Evolutionary conservation across 768 basidiomycete species (phyloP), one percentile per base, ranked within the genome.

Genomic region (Rhodotorula taiwanensis): DNA sequence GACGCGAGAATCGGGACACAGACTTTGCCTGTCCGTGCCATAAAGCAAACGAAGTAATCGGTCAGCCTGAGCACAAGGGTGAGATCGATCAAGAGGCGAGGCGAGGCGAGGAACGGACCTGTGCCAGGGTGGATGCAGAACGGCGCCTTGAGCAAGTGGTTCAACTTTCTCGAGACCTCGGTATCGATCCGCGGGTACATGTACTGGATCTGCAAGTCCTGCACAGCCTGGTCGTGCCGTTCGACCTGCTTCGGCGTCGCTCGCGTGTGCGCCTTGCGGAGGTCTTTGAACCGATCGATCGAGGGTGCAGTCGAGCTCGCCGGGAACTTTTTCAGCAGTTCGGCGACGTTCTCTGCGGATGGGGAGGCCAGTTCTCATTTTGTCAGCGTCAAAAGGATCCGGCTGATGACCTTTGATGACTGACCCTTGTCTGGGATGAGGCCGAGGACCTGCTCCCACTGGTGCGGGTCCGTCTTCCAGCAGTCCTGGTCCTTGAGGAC

Each of bases 111-210:
- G 2, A 10, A 69, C 77, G 66, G 23, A 78, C 78, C 78, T 4
- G 95, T 99, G 67, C 89, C 89, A 0, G 95, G 95, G 76, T 99
- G 95, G 0, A 98, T 79, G 74, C 93, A 95, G 76, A 99, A 99
- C 0, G 95, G 95, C 27, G 90, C 87, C 77, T 99, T 99, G 57
- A 99, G 82, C 78, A 99, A 81, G 79, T 99, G 95, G 78, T 99
- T 98, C 53, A 92, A 83, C 73, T 93, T 89, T 73, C 98, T 94
- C 5, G 92, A 93, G 33, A 99, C 95, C 76, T 99, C 95, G 20
- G 88, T 88, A 75, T 99, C 95, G 57, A 99, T 82, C 18, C 95
- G 84, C 2, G 94, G 94, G 76, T 98, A 99, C 0, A 88, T 94
- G 76, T 95, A 97, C 70, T 90, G 87, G 18, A 99, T 79, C 51